These are phyloP conservation scores for Elsinoe ampelina DNA, from an alignment of 2,329 filamentous ascomycete genomes.

Conservation along the genomic window DNA sequence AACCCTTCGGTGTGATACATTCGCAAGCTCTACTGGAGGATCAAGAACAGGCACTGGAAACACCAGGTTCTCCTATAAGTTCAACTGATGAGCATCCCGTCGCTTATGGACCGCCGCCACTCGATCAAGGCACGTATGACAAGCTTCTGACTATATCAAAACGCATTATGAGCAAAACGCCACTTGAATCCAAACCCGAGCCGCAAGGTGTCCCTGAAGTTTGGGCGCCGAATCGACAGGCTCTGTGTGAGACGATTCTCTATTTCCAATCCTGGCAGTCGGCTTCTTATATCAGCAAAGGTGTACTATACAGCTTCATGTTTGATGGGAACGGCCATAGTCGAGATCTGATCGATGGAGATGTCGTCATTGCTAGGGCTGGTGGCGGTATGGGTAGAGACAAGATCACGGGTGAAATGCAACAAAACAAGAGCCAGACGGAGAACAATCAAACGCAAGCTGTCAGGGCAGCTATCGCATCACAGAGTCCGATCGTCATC, in stretches of 20 bases:
- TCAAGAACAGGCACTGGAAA: no score
- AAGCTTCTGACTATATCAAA: neutral
- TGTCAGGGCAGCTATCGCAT: slow-evolving; percentile 39
- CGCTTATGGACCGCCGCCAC: neutral
- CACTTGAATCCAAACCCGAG: slow-evolving; percentile 24
- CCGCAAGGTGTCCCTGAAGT: slow-evolving; percentile 38
- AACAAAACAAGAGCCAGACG: slow-evolving; percentile 39
- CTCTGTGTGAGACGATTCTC: slow-evolving; percentile 53
- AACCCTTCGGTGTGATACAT: no score
- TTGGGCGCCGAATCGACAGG: slow-evolving; percentile 50
- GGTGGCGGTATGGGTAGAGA: slow-evolving; percentile 47
- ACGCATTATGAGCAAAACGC: slow-evolving; percentile 20
- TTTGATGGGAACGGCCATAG: slow-evolving; percentile 46
- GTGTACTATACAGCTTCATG: slow-evolving; percentile 48
- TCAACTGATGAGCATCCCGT: neutral
- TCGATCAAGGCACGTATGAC: neutral
- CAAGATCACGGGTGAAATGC: slow-evolving; percentile 36
- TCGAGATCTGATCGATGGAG: slow-evolving; percentile 50
- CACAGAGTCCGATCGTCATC: slow-evolving; percentile 43
- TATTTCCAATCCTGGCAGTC: slow-evolving; percentile 56
- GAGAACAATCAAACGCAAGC: slow-evolving; percentile 30
- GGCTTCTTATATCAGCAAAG: slow-evolving; percentile 45
- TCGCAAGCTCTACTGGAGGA: no score
- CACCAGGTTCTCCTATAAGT: neutral
- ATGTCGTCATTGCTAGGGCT: slow-evolving; percentile 55